Evolutionary conservation across 768 basidiomycete species (phyloP).

Genomic region (Tephrocybe rancida): DNA sequence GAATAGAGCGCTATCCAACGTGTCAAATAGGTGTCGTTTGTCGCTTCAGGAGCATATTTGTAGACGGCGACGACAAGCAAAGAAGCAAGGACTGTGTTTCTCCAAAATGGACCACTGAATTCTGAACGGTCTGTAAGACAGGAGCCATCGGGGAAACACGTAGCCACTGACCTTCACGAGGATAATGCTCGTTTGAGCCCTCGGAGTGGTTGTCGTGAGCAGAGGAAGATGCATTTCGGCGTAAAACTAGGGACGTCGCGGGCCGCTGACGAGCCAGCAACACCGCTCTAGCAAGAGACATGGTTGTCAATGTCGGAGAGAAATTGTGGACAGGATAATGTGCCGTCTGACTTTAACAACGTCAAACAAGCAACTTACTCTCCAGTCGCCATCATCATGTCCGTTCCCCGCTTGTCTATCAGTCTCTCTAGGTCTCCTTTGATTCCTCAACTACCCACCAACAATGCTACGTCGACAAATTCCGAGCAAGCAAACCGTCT

Average conservation of each 20-base stretch:
- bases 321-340: no score
- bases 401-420: conserved; percentile 23
- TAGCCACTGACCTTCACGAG: conserved; percentile 56
- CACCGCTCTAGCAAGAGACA: conserved; percentile 47
- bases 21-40: conserved; percentile 65
- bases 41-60: conserved; percentile 68
- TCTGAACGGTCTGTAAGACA: conserved; percentile 36
- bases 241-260: conserved; percentile 29
- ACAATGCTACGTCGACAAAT: neutral
- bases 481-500: no score
- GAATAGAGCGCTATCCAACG: conserved; percentile 64
- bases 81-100: conserved; percentile 56
- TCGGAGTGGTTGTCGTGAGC: conserved; percentile 44
- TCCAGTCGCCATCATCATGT: conserved; percentile 12
- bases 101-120: conserved; percentile 70
- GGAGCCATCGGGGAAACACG: neutral
- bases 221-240: conserved; percentile 48
- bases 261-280: conserved; percentile 36
- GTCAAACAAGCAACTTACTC: conserved; percentile 11
- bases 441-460: conserved; percentile 14
- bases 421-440: conserved; percentile 31
- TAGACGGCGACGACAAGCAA: conserved; percentile 56
- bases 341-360: conserved; percentile 6
- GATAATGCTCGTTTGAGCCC: conserved; percentile 45
- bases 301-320: conserved; percentile 14